Evolutionary conservation across 305 asterid genomes (phyloP), one percentile per base, ranked within the genome.

Genomic region (Ruellia speciosa): DNA sequence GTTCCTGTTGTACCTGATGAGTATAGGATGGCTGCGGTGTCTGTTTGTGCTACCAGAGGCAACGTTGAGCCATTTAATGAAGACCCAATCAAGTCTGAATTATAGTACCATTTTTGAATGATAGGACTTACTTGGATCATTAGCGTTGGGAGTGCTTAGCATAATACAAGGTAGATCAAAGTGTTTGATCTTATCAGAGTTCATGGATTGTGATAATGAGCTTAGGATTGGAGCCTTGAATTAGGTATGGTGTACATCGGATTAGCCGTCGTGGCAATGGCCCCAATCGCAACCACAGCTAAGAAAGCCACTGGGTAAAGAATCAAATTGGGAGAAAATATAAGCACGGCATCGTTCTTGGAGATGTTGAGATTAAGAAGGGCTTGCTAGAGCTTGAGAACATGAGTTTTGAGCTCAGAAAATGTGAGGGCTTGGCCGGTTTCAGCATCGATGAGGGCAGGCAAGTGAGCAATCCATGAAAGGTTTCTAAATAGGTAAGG

Each of bases 1-100:
- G 64, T 41, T 12, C 85, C 79, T 0, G 77, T 68, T 0, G 81
- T 75, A 11, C 85, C 77, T 0, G 79, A 79, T 3, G 85, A 65
- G 40, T 75, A 79, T 56, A 76, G n/a, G 11, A 81, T 55, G 0
- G 78, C 80, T 1, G 81, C 80, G 6, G 57, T 52, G 20, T 77
- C 78, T n/a, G 63, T 63, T 53, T 61, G 80, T 16, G 34, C n/a
- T 5, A 61, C 63, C 4, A 46, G 14, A 3, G 70, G 64, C 7
- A 58, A 5, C 14, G 3, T 6, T 6, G 12, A 5, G 41, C 14
- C 15, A 0, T 0, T 14, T 0, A 18, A 7, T 1, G 31, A 0
- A 5, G 75, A 53, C 11, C 14, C n/a, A 5, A 73, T 59, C 58
- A 66, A 37, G 18, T 64, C 72, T 11, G 67, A 46, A 14, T 20